Evolutionary conservation across 1,284 basidiomycete genomes (phyloP).

Genomic region (Vanrija humicola): DNA sequence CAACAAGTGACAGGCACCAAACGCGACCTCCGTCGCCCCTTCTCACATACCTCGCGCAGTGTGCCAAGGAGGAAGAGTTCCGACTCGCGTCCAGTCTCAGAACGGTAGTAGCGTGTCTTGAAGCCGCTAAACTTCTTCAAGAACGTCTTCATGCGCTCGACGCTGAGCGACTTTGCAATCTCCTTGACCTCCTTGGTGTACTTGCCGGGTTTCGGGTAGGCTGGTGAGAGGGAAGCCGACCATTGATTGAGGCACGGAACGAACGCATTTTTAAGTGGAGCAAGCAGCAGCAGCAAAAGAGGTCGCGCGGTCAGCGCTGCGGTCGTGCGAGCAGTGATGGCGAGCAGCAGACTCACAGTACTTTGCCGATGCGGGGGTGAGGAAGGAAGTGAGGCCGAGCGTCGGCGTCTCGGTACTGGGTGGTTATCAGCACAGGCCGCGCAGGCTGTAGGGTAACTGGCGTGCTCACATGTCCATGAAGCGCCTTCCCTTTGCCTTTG

Average conservation of each 20-base stretch:
- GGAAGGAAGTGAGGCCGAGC: conserved; percentile 44
- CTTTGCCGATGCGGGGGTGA: conserved; percentile 38
- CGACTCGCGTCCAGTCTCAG: conserved; percentile 64
- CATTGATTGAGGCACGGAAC: too few species aligned
- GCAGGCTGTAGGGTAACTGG: background rate
- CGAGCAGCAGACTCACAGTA: conserved; percentile 31
- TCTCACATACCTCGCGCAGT: conserved; percentile 59
- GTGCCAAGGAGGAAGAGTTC: conserved; percentile 77
- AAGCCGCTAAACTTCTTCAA: conserved; percentile 63
- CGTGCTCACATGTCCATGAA: conserved; percentile 78
- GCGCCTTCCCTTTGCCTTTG: conserved; percentile 58
- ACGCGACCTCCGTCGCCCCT: conserved; percentile 11
- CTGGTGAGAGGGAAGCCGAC: conserved; percentile 7
- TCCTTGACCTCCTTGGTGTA: conserved; percentile 33
- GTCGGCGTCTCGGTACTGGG: conserved; percentile 68
- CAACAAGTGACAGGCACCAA: background rate
- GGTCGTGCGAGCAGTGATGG: background rate
- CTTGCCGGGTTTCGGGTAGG: conserved; percentile 43
- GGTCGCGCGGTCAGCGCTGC: background rate
- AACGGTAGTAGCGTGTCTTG: conserved; percentile 52
- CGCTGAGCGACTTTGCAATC: conserved; percentile 33
- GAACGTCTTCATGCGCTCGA: conserved; percentile 55
- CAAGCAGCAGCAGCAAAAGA: background rate
- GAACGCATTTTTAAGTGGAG: background rate
- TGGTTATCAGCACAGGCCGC: background rate